Evolutionary conservation across 2,329 filamentous ascomycete species (phyloP).

Genomic region (Aspergillus awamori): DNA sequence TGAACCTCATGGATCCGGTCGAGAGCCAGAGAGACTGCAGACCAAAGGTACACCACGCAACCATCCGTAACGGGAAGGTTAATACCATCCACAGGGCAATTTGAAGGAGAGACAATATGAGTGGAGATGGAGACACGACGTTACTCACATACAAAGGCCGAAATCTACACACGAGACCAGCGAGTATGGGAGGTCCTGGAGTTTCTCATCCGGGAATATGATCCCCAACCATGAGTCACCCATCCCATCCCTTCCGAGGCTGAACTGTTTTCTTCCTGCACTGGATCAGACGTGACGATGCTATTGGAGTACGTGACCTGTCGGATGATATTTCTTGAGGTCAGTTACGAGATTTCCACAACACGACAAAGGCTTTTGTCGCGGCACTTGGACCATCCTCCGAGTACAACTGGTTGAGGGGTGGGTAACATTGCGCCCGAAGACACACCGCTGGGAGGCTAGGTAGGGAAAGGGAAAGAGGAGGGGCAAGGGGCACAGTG

Average conservation of each 20-base stretch:
- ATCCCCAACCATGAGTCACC: slow-evolving; percentile 4
- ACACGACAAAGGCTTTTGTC: slow-evolving; percentile 1
- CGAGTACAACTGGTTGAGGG: slow-evolving; percentile 13
- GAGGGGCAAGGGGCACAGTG: slow-evolving; percentile 17
- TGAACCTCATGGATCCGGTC: neutral
- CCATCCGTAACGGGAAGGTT: neutral
- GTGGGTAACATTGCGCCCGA: slow-evolving; percentile 24
- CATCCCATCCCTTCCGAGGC: slow-evolving; percentile 29
- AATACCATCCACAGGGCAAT: neutral
- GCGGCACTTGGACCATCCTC: slow-evolving; percentile 14
- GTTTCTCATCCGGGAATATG: neutral
- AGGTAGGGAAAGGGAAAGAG: slow-evolving; percentile 19
- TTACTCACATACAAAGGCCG: neutral
- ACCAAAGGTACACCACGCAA: neutral
- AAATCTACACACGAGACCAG: neutral
- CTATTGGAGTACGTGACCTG: slow-evolving; percentile 73
- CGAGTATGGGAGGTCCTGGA: neutral
- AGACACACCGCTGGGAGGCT: slow-evolving; percentile 26
- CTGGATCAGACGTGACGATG: slow-evolving; percentile 72
- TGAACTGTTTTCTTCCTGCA: slow-evolving; percentile 45
- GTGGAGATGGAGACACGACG: neutral
- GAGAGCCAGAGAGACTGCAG: neutral
- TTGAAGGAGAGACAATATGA: neutral
- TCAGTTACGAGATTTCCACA: slow-evolving; percentile 25
- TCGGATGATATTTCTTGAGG: slow-evolving; percentile 26